Conservation (phyloP, 129 eudicot genomes). For the Centrapalus pauciflorus region DNA sequence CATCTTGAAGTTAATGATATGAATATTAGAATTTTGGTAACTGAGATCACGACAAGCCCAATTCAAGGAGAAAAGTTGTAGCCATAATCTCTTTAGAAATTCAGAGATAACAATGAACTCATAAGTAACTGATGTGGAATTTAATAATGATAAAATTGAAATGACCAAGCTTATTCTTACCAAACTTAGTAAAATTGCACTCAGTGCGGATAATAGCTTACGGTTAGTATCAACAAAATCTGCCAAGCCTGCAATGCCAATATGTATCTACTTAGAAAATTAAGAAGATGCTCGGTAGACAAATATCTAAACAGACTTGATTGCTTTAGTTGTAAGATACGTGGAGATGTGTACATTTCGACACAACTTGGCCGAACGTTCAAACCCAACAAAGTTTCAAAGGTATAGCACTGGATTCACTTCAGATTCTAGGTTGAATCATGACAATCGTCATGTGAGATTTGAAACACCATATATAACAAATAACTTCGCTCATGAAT, state of each 20-base stretch:
- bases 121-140: not conserved
- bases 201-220: constrained; percentile 65
- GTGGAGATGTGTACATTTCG: not conserved
- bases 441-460: not conserved
- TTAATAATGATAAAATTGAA: not conserved
- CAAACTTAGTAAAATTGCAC: constrained; percentile 64
- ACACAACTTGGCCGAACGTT: not conserved
- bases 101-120: too few species aligned
- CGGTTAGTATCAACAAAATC: constrained; percentile 69
- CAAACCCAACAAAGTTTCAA: not conserved
- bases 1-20: not conserved
- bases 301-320: not conserved
- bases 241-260: constrained; percentile 57
- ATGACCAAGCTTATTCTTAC: constrained; percentile 39
- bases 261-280: not conserved
- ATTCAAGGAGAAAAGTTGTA: not conserved
- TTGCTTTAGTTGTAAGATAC: constrained; percentile 4
- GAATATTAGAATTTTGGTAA: too few species aligned
- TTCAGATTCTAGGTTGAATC: not conserved
- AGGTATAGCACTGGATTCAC: not conserved
- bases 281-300: not conserved
- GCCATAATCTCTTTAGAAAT: too few species aligned
- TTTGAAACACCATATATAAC: not conserved
- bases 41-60: not conserved
- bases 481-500: not conserved